A percentile compares a stretch with the other conserved stretches of the same genome.
Conservation (phyloP, 345 rosid species). For the rapeseed (Brassica napus) region DNA sequence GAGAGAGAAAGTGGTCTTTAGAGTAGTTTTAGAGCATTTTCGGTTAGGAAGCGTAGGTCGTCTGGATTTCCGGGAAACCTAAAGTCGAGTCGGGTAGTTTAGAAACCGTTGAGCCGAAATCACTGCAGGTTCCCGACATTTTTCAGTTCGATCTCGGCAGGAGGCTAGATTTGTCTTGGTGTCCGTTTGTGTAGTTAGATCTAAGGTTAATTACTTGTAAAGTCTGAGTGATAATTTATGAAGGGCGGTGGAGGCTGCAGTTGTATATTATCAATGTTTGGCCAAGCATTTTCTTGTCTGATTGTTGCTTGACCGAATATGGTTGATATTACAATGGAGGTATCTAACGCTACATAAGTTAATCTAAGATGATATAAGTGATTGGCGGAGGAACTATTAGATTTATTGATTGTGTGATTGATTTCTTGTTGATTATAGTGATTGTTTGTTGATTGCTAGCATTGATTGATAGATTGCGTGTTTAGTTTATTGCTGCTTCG, state of each 20-base stretch:
- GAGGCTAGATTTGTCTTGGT: too few species aligned
- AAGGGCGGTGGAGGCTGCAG: neutral
- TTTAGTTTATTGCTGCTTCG: too few species aligned
- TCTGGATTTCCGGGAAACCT: too few species aligned
- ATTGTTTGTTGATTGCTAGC: too few species aligned
- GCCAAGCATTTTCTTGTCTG: neutral
- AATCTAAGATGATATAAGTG: neutral
- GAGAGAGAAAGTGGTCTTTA: neutral
- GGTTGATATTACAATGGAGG: neutral
- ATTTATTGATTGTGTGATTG: neutral
- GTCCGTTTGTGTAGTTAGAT: neutral
- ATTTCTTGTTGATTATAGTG: neutral
- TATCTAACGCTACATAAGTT: neutral
- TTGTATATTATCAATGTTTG: neutral
- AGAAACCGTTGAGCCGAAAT: neutral
- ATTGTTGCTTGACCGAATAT: neutral
- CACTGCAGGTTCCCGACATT: too few species aligned
- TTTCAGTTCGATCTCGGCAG: too few species aligned
- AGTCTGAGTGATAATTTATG: neutral
- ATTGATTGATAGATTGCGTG: too few species aligned
- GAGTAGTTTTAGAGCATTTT: too few species aligned
- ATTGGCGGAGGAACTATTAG: neutral
- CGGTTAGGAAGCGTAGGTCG: too few species aligned
- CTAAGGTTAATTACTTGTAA: neutral
- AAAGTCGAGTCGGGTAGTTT: too few species aligned